These are phyloP conservation scores for Ophiostoma ips DNA, from an alignment of 2,329 filamentous ascomycete genomes.

Conservation along the genomic window DNA sequence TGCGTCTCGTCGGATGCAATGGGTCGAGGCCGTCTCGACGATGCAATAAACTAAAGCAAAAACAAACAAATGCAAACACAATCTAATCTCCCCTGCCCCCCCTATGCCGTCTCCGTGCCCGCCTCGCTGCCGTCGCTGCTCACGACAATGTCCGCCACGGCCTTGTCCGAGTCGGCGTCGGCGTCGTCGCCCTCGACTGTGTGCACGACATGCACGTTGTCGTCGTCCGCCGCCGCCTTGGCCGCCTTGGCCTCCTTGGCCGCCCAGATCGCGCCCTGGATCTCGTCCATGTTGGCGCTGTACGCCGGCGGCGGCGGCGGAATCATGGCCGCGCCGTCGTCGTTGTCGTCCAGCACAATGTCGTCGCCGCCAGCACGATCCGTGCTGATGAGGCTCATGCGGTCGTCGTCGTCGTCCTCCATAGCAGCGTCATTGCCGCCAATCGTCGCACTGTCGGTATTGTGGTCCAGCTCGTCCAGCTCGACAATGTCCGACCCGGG, in stretches of 20 bases:
- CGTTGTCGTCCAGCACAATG: constrained; percentile 8
- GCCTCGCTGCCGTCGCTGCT: not conserved
- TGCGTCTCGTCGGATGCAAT: too few relatives aligned
- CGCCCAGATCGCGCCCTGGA: constrained; percentile 24
- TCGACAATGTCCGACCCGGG: constrained; percentile 8
- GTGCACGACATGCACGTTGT: constrained; percentile 16
- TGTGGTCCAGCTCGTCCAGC: constrained; percentile 9
- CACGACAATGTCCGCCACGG: constrained; percentile 19
- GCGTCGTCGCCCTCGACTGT: constrained; percentile 15
- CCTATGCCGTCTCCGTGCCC: too few relatives aligned
- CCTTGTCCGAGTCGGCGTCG: constrained; percentile 29
- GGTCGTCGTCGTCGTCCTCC: constrained; percentile 2
- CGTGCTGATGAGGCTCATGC: constrained; percentile 8
- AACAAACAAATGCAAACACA: too few relatives aligned
- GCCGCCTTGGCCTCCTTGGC: constrained; percentile 20
- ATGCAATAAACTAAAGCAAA: too few relatives aligned
- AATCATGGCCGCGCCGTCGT: not conserved
- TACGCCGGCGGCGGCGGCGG: constrained; percentile 15
- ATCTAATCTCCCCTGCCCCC: too few relatives aligned
- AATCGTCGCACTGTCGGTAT: not conserved
- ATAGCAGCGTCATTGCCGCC: not conserved
- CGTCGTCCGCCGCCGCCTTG: constrained; percentile 19
- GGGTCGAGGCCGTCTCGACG: too few relatives aligned
- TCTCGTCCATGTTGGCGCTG: constrained; percentile 17
- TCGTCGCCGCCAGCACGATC: not conserved